phyloP scores from a whole-genome alignment of 1,284 basidiomycete species.

The Ganoderma multipileum region DNA sequence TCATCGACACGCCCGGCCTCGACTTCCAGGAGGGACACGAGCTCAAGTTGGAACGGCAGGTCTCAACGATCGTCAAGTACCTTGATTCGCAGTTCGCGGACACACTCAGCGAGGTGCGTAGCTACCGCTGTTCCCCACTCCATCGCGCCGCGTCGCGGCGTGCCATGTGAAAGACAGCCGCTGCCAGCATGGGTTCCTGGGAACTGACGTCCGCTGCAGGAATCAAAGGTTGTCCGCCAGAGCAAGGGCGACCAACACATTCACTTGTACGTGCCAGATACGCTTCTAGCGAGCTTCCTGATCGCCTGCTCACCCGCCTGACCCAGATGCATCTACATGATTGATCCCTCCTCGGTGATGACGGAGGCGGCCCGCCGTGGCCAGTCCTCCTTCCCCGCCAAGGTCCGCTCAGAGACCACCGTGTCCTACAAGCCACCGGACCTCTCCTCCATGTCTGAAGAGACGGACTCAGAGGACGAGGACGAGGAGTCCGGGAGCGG shows the following conservation, averaged over 20 bases:
- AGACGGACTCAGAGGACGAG: slow-evolving; percentile 49
- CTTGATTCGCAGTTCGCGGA: slow-evolving; percentile 81
- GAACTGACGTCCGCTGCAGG: slow-evolving; percentile 49
- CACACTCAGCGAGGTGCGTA: slow-evolving; percentile 80
- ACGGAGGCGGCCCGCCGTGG: slow-evolving; percentile 55
- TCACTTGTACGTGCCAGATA: slow-evolving; percentile 67
- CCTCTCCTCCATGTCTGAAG: slow-evolving; percentile 50
- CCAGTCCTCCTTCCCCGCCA: slow-evolving; percentile 53
- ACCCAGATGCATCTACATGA: slow-evolving; percentile 78
- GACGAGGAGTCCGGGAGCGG: slow-evolving; percentile 56
- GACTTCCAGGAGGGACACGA: slow-evolving; percentile 76
- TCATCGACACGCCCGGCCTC: slow-evolving; percentile 83
- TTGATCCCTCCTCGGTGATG: slow-evolving; percentile 77
- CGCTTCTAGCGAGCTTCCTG: slow-evolving; percentile 3
- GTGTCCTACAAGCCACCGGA: slow-evolving; percentile 62
- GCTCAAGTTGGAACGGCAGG: slow-evolving; percentile 77
- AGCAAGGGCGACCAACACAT: slow-evolving; percentile 87
- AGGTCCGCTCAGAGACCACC: slow-evolving; percentile 66
- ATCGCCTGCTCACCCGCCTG: slow-evolving; percentile 32
- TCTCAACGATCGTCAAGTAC: slow-evolving; percentile 73
- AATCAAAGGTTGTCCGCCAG: slow-evolving; percentile 83
- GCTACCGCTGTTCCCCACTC: background rate
- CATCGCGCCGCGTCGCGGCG: background rate
- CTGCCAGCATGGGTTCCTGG: background rate
- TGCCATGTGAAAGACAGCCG: background rate